Percentiles rank a stretch among this genome's conserved stretches.
phyloP scores from a whole-genome alignment of 192 early-diverging fungal species.

The Podila horticola region DNA sequence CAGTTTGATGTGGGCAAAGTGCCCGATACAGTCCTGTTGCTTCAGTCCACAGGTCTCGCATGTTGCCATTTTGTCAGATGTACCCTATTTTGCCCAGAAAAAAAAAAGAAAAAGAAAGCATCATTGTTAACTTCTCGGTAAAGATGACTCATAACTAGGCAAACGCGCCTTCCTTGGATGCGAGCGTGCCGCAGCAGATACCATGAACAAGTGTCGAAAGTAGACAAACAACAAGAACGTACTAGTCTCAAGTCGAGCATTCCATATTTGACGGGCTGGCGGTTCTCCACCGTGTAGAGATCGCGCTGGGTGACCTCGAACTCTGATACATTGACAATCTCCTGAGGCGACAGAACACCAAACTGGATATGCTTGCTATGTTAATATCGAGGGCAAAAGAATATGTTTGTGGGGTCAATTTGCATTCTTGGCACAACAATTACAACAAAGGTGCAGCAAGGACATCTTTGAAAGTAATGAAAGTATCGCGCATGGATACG shows the following conservation, averaged over 20 bases:
- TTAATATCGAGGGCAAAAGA: neutral
- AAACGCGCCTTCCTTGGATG: neutral
- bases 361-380: constrained; percentile 93
- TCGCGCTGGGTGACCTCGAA: constrained; percentile 92
- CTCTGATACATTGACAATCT: constrained; percentile 89
- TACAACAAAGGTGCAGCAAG: too few relatives aligned
- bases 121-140: neutral
- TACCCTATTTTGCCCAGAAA: constrained; percentile 62
- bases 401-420: constrained; percentile 34
- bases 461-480: too few relatives aligned
- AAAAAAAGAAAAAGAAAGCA: neutral
- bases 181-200: constrained; percentile 12
- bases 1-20: constrained; percentile 94
- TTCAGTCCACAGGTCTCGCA: constrained; percentile 94
- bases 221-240: constrained; percentile 21
- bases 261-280: constrained; percentile 85
- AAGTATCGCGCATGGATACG: too few relatives aligned
- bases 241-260: constrained; percentile 92
- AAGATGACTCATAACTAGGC: constrained; percentile 22
- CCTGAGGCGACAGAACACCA: constrained; percentile 90
- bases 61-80: constrained; percentile 80
- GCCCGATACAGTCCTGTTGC: constrained; percentile 93
- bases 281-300: constrained; percentile 76
- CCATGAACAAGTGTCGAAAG: neutral
- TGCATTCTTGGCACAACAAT: too few relatives aligned